Evolutionary conservation across 495 filamentous ascomycete species (phyloP).

Genomic region (Hypoxylon intermedium): DNA sequence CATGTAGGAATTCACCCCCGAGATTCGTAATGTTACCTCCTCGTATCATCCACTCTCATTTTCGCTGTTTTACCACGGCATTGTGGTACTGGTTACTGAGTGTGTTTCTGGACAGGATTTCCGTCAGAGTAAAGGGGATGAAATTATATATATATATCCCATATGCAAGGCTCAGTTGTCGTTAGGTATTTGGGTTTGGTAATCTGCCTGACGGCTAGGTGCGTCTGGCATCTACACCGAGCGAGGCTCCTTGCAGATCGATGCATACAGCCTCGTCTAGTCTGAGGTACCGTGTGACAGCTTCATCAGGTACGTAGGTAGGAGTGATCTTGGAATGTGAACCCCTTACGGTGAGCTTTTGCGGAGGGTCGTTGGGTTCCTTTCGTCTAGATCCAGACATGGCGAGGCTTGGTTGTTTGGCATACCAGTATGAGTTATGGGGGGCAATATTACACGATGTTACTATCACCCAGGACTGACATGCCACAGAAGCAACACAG

Average conservation of each 20-base stretch:
- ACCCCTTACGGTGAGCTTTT: slow-evolving; percentile 19
- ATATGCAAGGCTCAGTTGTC: no score
- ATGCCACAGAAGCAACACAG: slow-evolving; percentile 28
- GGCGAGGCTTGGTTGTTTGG: background rate
- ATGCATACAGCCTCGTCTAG: slow-evolving; percentile 30
- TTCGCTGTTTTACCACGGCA: no score
- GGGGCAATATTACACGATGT: slow-evolving; percentile 24
- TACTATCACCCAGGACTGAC: slow-evolving; percentile 10
- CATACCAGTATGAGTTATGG: slow-evolving; percentile 11
- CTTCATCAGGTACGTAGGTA: background rate
- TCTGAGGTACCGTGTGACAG: slow-evolving; percentile 14
- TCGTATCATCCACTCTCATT: no score
- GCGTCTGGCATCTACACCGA: slow-evolving; percentile 36
- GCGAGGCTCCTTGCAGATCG: slow-evolving; percentile 29
- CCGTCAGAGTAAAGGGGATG: background rate
- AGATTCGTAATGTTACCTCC: no score
- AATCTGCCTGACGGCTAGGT: slow-evolving; percentile 39
- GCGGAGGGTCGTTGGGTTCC: slow-evolving; percentile 12
- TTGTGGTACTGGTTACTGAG: no score
- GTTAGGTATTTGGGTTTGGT: slow-evolving; percentile 32
- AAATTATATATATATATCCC: no score
- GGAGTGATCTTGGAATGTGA: slow-evolving; percentile 1
- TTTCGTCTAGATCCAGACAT: background rate
- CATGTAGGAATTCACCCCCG: no score
- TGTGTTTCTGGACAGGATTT: background rate